Conservation (phyloP, 177 flowering plant genomes). For the Telopea speciosissima region DNA sequence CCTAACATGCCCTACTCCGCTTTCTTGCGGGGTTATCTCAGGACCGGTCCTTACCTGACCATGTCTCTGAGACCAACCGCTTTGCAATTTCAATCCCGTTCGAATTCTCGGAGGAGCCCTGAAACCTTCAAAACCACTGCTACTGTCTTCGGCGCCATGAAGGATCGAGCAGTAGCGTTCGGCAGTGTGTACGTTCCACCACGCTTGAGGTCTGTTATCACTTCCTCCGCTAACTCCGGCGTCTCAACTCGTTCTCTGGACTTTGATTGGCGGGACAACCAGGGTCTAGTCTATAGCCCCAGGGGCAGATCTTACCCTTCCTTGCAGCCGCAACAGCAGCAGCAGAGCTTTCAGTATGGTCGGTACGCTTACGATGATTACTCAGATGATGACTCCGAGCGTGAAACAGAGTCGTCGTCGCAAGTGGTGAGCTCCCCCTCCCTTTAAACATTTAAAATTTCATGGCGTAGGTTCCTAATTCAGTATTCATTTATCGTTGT, state of each 20-base stretch:
- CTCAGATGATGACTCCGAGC: slow-evolving; percentile 40
- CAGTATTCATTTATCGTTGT: background rate
- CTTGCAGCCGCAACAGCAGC: slow-evolving; percentile 10
- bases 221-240: slow-evolving; percentile 17
- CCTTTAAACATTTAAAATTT: background rate
- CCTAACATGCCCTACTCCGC: slow-evolving; percentile 13
- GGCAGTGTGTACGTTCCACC: slow-evolving; percentile 48
- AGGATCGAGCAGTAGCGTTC: slow-evolving; percentile 38
- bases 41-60: slow-evolving; percentile 2
- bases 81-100: background rate
- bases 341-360: slow-evolving; percentile 14
- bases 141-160: slow-evolving; percentile 24
- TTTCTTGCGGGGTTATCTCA: slow-evolving; percentile 7
- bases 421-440: slow-evolving; percentile 20
- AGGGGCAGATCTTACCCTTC: slow-evolving; percentile 8
- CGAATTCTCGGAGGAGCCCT: slow-evolving; percentile 2
- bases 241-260: slow-evolving; percentile 18
- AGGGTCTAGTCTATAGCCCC: slow-evolving; percentile 13
- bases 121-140: slow-evolving; percentile 8
- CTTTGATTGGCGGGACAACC: slow-evolving; percentile 9
- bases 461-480: background rate
- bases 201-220: slow-evolving; percentile 40
- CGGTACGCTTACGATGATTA: slow-evolving; percentile 14
- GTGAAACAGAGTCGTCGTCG: slow-evolving; percentile 20
- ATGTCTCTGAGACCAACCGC: slow-evolving; percentile 17